These are phyloP conservation scores for Candida xyloterini DNA, from an alignment of 805 yeast genomes.

Conservation along the genomic window DNA sequence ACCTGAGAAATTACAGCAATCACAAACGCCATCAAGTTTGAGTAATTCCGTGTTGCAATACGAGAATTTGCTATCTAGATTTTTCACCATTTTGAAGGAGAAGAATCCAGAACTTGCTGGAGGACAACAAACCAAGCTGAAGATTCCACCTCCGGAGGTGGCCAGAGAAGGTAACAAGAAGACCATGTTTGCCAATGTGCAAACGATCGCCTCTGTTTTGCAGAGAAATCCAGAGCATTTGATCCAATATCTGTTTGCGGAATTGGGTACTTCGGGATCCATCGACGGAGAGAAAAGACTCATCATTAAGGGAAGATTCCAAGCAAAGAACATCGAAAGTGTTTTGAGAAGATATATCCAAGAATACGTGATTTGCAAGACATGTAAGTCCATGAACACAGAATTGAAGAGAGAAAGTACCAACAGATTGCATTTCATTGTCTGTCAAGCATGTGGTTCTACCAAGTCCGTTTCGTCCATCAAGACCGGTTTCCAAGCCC, in stretches of 20 bases:
- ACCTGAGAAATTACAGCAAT: conserved; percentile 8
- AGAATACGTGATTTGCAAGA: conserved; percentile 98
- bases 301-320: conserved; percentile 97
- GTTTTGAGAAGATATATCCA: conserved; percentile 93
- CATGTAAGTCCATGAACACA: conserved; percentile 97
- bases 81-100: conserved; percentile 79
- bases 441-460: conserved; percentile 97
- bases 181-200: conserved; percentile 93
- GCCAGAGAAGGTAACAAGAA: conserved; percentile 97
- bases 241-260: conserved; percentile 95
- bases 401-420: conserved; percentile 92
- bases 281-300: conserved; percentile 97
- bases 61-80: conserved; percentile 73
- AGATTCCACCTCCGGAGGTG: conserved; percentile 96
- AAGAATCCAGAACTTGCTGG: conserved; percentile 99
- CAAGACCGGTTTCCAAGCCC: conserved; percentile 99
- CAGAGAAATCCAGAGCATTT: conserved; percentile 97
- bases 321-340: conserved; percentile 95
- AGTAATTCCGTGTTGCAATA: conserved; percentile 61
- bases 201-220: conserved; percentile 88
- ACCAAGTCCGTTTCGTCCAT: conserved; percentile 95
- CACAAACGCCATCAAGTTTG: conserved; percentile 29
- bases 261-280: conserved; percentile 98
- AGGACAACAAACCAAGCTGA: conserved; percentile 88
- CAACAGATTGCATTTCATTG: conserved; percentile 94